These are phyloP conservation scores for Phytophthora pinifolia DNA, from an alignment of 352 stramenopile genomes.

Conservation along the genomic window DNA sequence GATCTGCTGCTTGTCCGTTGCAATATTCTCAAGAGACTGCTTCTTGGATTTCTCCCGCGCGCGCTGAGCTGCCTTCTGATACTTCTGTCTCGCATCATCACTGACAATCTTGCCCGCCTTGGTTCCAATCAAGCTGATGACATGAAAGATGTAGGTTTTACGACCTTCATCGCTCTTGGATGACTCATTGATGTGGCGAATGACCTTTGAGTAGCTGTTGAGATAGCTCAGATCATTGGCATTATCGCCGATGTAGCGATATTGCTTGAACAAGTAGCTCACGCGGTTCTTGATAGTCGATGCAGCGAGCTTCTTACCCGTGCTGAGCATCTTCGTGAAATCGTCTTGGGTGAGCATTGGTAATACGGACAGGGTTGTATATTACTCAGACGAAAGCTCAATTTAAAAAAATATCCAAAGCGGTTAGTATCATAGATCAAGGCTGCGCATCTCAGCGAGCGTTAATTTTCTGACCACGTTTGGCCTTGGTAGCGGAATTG, in stretches of 20 bases:
- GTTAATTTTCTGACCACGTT: no score
- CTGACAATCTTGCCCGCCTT: neutral
- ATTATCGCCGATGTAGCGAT: neutral
- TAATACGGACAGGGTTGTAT: neutral
- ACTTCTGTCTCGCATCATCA: neutral
- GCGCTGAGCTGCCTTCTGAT: neutral
- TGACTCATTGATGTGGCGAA: neutral
- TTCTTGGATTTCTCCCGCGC: neutral
- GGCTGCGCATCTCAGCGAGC: no score
- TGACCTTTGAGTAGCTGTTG: neutral
- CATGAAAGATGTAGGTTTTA: constrained; percentile 3
- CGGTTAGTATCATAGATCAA: no score
- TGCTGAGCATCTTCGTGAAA: neutral
- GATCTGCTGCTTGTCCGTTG: no score
- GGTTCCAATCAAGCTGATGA: neutral
- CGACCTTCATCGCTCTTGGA: neutral
- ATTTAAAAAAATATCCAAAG: no score
- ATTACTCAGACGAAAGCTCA: no score
- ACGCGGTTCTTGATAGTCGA: neutral
- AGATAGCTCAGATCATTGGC: neutral
- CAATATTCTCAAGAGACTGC: no score
- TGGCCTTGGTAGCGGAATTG: no score
- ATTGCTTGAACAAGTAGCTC: neutral
- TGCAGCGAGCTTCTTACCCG: neutral
- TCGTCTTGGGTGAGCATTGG: neutral